Evolutionary conservation across 2,329 filamentous ascomycete species (phyloP).

Genomic region (Pseudocercospora cruenta): DNA sequence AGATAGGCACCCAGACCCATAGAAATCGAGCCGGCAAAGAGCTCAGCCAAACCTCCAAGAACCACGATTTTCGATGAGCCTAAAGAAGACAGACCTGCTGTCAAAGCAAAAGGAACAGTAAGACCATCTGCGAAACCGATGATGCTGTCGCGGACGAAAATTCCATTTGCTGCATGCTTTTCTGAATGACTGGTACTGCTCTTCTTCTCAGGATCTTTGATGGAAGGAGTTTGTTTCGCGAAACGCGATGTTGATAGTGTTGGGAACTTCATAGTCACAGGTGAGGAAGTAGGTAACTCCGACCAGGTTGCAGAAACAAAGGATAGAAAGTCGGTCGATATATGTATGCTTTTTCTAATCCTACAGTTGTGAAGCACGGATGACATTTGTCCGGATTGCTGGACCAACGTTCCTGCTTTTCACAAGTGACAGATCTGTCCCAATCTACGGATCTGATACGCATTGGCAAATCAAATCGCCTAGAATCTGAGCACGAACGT

Average conservation of each 20-base stretch:
- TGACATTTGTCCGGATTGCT: slow-evolving; percentile 1
- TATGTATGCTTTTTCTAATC: background rate
- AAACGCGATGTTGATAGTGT: background rate
- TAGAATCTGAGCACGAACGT: background rate
- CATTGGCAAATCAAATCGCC: background rate
- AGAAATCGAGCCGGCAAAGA: slow-evolving; percentile 74
- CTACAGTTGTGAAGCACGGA: slow-evolving; percentile 9
- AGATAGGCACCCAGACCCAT: slow-evolving; percentile 79
- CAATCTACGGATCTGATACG: slow-evolving; percentile 4
- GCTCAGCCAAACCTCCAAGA: slow-evolving; percentile 71
- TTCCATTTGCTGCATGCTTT: slow-evolving; percentile 38
- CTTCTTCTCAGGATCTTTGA: slow-evolving; percentile 8
- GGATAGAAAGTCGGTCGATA: background rate
- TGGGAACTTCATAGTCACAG: background rate
- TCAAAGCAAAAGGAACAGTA: slow-evolving; percentile 78
- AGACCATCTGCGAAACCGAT: slow-evolving; percentile 78
- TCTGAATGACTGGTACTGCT: slow-evolving; percentile 12
- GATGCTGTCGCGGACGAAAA: slow-evolving; percentile 65
- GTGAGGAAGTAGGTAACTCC: background rate
- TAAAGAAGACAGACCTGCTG: slow-evolving; percentile 67
- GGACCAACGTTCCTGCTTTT: background rate
- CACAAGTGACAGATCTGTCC: background rate
- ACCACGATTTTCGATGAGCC: slow-evolving; percentile 42
- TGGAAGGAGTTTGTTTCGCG: background rate
- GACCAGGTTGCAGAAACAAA: no score